These are phyloP conservation scores for Canavalia ensiformis DNA, from an alignment of 306 rosid species.

Conservation along the genomic window DNA sequence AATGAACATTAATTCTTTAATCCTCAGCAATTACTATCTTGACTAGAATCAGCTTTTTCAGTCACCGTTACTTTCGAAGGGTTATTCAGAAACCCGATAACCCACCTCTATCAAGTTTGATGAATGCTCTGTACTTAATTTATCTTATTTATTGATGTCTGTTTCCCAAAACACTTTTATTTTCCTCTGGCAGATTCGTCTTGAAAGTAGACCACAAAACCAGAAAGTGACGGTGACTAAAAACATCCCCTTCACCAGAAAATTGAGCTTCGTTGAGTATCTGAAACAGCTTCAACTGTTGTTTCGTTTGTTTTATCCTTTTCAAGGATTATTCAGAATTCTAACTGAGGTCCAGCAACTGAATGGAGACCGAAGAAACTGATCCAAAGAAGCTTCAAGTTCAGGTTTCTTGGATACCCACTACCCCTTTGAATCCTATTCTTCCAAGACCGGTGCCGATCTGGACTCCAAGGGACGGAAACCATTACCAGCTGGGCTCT, in stretches of 20 bases:
- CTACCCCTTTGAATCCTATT: conserved; percentile 52
- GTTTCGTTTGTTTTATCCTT: neutral
- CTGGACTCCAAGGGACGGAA: conserved; percentile 39
- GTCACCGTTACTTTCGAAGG: conserved; percentile 45
- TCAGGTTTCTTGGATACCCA: conserved; percentile 49
- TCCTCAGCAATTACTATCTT: conserved; percentile 34
- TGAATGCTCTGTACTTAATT: conserved; percentile 21
- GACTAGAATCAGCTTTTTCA: conserved; percentile 47
- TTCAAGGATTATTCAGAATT: neutral
- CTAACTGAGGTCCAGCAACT: neutral
- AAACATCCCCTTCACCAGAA: conserved; percentile 1
- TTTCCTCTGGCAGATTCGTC: neutral
- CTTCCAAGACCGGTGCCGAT: conserved; percentile 48
- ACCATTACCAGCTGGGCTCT: neutral
- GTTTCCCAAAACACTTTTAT: neutral
- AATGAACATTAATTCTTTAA: conserved; percentile 18
- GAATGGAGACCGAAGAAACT: conserved; percentile 48
- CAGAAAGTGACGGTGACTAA: neutral
- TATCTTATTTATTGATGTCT: neutral
- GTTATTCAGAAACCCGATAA: conserved; percentile 7
- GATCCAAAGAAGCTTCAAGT: conserved; percentile 13
- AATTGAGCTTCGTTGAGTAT: conserved; percentile 31
- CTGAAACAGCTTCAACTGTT: neutral
- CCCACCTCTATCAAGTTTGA: conserved; percentile 35
- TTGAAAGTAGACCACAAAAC: conserved; percentile 6